Conservation (phyloP, 768 basidiomycete species). For the Tylopilus cervinicoccineus region DNA sequence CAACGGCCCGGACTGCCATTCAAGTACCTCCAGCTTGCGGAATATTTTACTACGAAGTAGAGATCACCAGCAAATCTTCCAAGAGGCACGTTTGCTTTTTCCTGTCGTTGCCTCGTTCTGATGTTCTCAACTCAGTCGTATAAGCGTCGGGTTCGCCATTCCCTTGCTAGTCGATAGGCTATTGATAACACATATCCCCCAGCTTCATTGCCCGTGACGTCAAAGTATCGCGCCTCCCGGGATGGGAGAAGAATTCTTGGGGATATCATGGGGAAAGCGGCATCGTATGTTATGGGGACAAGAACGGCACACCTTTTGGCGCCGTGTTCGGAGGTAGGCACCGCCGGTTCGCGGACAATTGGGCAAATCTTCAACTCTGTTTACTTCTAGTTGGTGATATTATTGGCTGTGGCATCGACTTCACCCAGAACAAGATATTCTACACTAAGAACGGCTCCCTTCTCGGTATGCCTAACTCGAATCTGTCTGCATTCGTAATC, state of each 20-base stretch:
- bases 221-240: slow-evolving; percentile 72
- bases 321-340: slow-evolving; percentile 76
- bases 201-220: slow-evolving; percentile 69
- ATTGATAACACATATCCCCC: slow-evolving; percentile 12
- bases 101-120: slow-evolving; percentile 10
- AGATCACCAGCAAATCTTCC: slow-evolving; percentile 71
- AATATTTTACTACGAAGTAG: slow-evolving; percentile 92
- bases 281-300: slow-evolving; percentile 68
- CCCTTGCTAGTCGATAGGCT: not conserved
- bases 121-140: slow-evolving; percentile 46
- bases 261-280: slow-evolving; percentile 94
- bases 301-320: slow-evolving; percentile 69
- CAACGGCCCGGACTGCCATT: slow-evolving; percentile 71
- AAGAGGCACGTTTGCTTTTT: slow-evolving; percentile 57
- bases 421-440: slow-evolving; percentile 73
- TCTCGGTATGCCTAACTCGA: slow-evolving; percentile 44
- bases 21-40: slow-evolving; percentile 84
- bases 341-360: not conserved
- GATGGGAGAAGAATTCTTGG: slow-evolving; percentile 85
- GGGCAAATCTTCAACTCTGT: slow-evolving; percentile 3
- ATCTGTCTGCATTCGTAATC: slow-evolving; percentile 8
- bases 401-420: slow-evolving; percentile 92
- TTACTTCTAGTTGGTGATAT: slow-evolving; percentile 66
- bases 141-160: slow-evolving; percentile 69
- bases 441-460: slow-evolving; percentile 85